Percentiles rank a stretch among this genome's conserved stretches.
phyloP scores from a whole-genome alignment of 2,329 filamentous ascomycete species.

The Talaromyces sp. region DNA sequence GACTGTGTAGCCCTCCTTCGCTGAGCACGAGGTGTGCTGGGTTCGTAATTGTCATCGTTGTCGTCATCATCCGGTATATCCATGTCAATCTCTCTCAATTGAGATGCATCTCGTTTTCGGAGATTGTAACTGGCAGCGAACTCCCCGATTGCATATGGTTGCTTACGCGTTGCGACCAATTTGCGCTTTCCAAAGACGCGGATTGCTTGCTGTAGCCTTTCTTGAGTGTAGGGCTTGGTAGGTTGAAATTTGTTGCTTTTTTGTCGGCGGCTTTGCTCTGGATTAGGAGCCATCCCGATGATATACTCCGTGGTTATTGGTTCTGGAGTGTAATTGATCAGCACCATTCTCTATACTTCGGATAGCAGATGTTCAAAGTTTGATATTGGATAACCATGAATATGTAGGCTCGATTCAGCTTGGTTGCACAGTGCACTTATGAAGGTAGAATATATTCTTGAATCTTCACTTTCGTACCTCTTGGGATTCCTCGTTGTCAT shows the following conservation, averaged over 20 bases:
- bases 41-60: neutral
- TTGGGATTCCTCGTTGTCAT: neutral
- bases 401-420: neutral
- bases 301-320: neutral
- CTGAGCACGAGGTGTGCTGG: neutral
- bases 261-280: neutral
- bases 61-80: slow-evolving; percentile 1
- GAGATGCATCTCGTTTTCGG: slow-evolving; percentile 16
- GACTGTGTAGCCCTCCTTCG: neutral
- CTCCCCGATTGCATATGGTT: slow-evolving; percentile 18
- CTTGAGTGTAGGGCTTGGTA: slow-evolving; percentile 11
- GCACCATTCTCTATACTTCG: neutral
- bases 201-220: slow-evolving; percentile 13
- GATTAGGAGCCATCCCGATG: neutral
- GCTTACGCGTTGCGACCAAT: slow-evolving; percentile 28
- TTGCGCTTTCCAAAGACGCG: slow-evolving; percentile 9
- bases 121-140: slow-evolving; percentile 20
- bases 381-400: neutral
- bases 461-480: neutral
- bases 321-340: neutral
- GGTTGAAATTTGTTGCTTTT: neutral
- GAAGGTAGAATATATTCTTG: neutral
- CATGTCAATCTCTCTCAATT: slow-evolving; percentile 5
- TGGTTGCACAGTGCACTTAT: neutral
- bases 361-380: neutral